phyloP scores from a whole-genome alignment of 768 basidiomycete genomes.

The Dentipellis fragilis region DNA sequence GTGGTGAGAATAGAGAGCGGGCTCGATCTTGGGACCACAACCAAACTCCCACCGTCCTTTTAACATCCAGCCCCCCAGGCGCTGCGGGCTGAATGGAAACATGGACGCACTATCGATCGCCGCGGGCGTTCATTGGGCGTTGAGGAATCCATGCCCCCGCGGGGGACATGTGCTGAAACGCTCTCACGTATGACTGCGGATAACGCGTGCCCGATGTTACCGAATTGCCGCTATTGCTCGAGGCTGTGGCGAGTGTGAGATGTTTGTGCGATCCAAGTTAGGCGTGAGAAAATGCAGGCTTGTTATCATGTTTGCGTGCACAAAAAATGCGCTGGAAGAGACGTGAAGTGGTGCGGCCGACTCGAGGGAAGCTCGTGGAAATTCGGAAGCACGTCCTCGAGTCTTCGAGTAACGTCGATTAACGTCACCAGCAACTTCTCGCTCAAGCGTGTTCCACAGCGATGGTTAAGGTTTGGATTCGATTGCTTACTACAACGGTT shows the following conservation, averaged over 20 bases:
- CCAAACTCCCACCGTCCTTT: background rate
- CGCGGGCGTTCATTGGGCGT: background rate
- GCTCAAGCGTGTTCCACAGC: too few species aligned
- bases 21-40: background rate
- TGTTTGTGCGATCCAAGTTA: too few species aligned
- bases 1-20: background rate
- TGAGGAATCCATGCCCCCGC: background rate
- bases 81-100: background rate
- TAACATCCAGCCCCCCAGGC: background rate
- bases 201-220: background rate
- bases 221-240: background rate
- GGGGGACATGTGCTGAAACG: background rate
- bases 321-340: background rate
- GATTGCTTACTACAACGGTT: too few species aligned
- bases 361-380: too few species aligned
- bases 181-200: background rate
- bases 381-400: too few species aligned
- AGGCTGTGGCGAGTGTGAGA: background rate
- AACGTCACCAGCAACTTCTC: too few species aligned
- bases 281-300: too few species aligned
- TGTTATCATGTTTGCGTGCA: too few species aligned
- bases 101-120: too few species aligned
- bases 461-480: too few species aligned
- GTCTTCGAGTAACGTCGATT: too few species aligned
- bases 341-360: background rate